A percentile compares a stretch with the other conserved stretches of the same genome.
Conservation (phyloP, 192 early-diverging fungal species). For the Coemansia javaensis region DNA sequence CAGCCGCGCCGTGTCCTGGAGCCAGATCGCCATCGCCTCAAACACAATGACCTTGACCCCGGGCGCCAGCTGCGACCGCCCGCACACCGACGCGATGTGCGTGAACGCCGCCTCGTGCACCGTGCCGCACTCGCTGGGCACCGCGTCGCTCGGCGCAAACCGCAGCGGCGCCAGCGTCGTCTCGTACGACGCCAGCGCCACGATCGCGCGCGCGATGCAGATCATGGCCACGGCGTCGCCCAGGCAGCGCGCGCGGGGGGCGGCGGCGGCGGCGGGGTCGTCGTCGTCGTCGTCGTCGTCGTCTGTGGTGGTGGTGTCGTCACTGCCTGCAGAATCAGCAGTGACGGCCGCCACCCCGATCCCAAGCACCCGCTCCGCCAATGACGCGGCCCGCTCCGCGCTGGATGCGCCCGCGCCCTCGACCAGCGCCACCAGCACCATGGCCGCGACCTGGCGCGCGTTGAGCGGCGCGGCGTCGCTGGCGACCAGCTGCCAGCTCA, state of each 20-base stretch:
- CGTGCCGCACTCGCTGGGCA: slow-evolving; percentile 18
- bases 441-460: slow-evolving; percentile 42
- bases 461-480: slow-evolving; percentile 28
- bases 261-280: slow-evolving; percentile 12
- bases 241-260: slow-evolving; percentile 19
- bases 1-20: slow-evolving; percentile 54
- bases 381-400: slow-evolving; percentile 6
- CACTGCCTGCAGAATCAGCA: no score
- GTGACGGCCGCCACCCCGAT: no score
- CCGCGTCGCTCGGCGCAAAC: slow-evolving; percentile 5
- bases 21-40: slow-evolving; percentile 70
- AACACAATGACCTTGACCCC: slow-evolving; percentile 66
- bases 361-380: slow-evolving; percentile 23
- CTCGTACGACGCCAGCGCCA: slow-evolving; percentile 28
- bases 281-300: not conserved
- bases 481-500: slow-evolving; percentile 32
- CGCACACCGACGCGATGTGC: slow-evolving; percentile 59
- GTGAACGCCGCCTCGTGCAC: slow-evolving; percentile 62
- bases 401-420: slow-evolving; percentile 26
- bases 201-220: slow-evolving; percentile 44
- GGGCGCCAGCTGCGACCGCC: slow-evolving; percentile 57
- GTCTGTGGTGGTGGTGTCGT: not conserved
- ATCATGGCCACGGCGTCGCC: slow-evolving; percentile 47
- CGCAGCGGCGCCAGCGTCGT: slow-evolving; percentile 28
- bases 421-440: slow-evolving; percentile 35